Base-by-base conservation (phyloP, 805 yeast species). In the Nakazawaea pomicola region DNA sequence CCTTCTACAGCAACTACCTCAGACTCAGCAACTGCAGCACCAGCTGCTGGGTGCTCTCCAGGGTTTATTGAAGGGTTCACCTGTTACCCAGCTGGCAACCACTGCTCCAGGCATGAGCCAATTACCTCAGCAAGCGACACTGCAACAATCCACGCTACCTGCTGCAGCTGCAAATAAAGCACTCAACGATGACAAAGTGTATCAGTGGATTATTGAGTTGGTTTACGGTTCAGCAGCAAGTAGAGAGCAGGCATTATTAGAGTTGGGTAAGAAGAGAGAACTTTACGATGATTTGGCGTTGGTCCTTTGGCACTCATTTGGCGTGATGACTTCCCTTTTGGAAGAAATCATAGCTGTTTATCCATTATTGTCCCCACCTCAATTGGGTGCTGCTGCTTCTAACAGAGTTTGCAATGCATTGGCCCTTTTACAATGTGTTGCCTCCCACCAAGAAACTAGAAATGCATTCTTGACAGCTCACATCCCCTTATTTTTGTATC, bases 321-420 rank as follows among this genome's bases (percentile, higher is more conserved):
- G 98, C 23, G 97, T 91, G 10, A 89, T 93, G 95, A 82, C 98
- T 2, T 83, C 89, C 16, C 65, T 91, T 29, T 62, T 91, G 45
- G 95, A 87, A 58, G 99, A 91, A 57, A 89, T 91, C 40, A 81
- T 89, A 29, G 74, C 86, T 3, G 96, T 91, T 5, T 91, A 91
- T 59, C 96, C 99, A 10, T 72, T 82, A 54, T 68, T 91, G 45
- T 82, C 86, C 28, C 97, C 97, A 11, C 95, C 95, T 23, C 79
- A 76, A 32, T 70, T 93, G 45, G 80, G 89, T 4, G 86, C 95
- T 12, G 75, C 87, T n/a, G 81, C 88, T 14, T 83, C 95, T 4
- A 91, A 90, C 59, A 72, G 97, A 41, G 98, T 91, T 8, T 91
- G 98, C 62, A 91, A 93, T 64, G 97, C 98, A 0, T 68, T 91